A percentile compares a stretch with the other conserved stretches of the same genome.
These are phyloP conservation scores for Senna tora DNA, from an alignment of 306 rosid species.

Conservation along the genomic window DNA sequence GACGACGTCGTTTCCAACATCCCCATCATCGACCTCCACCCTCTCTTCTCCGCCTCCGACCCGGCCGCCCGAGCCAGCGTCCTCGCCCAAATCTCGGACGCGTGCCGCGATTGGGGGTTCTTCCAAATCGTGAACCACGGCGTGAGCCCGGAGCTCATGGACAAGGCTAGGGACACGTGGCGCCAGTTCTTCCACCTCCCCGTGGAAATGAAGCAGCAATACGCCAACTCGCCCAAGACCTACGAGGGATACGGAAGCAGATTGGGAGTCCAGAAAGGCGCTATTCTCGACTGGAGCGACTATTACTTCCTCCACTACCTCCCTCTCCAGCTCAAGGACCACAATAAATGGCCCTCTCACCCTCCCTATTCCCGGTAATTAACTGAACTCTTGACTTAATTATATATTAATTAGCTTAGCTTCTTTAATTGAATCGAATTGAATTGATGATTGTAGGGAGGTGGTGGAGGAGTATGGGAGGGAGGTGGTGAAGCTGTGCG, in stretches of 20 bases:
- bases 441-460: slow-evolving; percentile 53
- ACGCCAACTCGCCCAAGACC: slow-evolving; percentile 76
- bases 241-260: slow-evolving; percentile 93
- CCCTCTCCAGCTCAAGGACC: slow-evolving; percentile 61
- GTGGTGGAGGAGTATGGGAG: slow-evolving; percentile 83
- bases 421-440: too few relatives aligned
- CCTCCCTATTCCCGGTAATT: slow-evolving; percentile 50
- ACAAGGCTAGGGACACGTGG: slow-evolving; percentile 58
- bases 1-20: slow-evolving; percentile 46
- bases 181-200: slow-evolving; percentile 70
- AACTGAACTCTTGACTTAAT: too few relatives aligned
- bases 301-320: slow-evolving; percentile 79
- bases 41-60: slow-evolving; percentile 35
- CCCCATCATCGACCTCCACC: slow-evolving; percentile 67
- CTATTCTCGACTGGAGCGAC: slow-evolving; percentile 91
- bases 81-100: slow-evolving; percentile 51
- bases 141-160: slow-evolving; percentile 55
- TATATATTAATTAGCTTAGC: too few relatives aligned
- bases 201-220: slow-evolving; percentile 58
- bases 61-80: background rate
- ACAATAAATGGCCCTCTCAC: slow-evolving; percentile 66
- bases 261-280: slow-evolving; percentile 73
- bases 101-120: slow-evolving; percentile 78
- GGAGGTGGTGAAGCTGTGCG: slow-evolving; percentile 74
- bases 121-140: slow-evolving; percentile 81